These are phyloP conservation scores for Aspergillus pseudonomiae DNA, from an alignment of 2,329 filamentous ascomycete genomes.

Conservation along the genomic window DNA sequence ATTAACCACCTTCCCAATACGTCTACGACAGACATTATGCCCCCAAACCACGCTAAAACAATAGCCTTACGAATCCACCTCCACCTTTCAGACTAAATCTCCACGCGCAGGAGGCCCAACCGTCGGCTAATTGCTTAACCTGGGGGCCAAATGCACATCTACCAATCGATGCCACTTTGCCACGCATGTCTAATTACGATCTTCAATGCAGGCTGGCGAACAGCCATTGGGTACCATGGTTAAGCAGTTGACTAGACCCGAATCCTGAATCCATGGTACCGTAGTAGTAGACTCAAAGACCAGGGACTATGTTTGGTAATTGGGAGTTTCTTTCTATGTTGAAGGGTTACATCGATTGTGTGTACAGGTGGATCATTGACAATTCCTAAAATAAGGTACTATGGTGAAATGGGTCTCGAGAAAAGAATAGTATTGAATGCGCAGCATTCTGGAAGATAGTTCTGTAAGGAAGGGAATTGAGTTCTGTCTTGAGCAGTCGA, in stretches of 20 bases:
- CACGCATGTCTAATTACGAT: background rate
- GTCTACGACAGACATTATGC: too few relatives aligned
- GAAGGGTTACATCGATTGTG: too few relatives aligned
- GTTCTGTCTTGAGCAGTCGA: background rate
- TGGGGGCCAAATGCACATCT: background rate
- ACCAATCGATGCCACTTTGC: background rate
- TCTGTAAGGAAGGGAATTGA: background rate
- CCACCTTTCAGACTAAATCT: background rate
- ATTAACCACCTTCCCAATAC: too few relatives aligned
- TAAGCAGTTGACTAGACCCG: background rate
- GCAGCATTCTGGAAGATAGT: background rate
- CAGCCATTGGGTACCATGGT: background rate
- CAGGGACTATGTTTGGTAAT: background rate
- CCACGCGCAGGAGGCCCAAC: background rate
- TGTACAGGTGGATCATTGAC: background rate
- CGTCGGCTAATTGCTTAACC: background rate
- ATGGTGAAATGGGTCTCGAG: background rate
- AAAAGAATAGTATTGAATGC: background rate
- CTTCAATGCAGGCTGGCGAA: background rate
- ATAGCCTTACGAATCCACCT: background rate
- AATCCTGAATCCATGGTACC: background rate
- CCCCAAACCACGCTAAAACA: background rate
- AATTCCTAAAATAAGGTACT: background rate
- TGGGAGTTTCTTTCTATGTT: background rate
- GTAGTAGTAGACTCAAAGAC: too few relatives aligned